Conservation (phyloP, 768 basidiomycete genomes). For the Hericium coralloides region DNA sequence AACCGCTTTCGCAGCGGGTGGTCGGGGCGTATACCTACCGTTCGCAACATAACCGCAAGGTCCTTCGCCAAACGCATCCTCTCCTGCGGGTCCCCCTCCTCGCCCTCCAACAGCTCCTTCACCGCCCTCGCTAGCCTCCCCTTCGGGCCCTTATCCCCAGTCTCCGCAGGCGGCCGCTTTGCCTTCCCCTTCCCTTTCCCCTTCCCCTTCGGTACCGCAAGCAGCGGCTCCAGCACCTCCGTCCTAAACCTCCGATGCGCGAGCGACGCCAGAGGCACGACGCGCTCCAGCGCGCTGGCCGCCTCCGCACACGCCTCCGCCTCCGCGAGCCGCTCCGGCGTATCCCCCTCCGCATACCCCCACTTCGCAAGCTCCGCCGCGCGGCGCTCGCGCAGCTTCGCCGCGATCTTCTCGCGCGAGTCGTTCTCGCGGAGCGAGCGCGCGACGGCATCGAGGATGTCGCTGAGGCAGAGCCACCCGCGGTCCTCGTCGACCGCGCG, state of each 20-base stretch:
- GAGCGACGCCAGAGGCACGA: conserved; percentile 54
- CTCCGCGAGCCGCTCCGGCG: conserved; percentile 36
- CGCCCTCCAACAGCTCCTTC: conserved; percentile 51
- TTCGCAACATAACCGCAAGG: conserved; percentile 41
- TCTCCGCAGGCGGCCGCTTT: conserved; percentile 20
- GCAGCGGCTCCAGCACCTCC: conserved; percentile 61
- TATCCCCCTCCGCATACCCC: conserved; percentile 51
- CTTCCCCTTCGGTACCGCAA: conserved; percentile 59
- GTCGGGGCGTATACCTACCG: conserved; percentile 48
- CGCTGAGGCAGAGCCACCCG: conserved; percentile 65
- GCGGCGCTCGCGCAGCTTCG: conserved; percentile 48
- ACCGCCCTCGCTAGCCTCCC: conserved; percentile 62
- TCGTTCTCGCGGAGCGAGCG: conserved; percentile 41
- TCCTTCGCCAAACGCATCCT: conserved; percentile 36
- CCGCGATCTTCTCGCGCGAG: conserved; percentile 52
- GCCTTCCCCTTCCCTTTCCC: conserved; percentile 42
- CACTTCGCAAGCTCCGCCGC: conserved; percentile 60
- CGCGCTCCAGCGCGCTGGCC: conserved; percentile 56
- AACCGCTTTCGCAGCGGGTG: conserved; percentile 64
- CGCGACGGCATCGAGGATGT: conserved; percentile 53
- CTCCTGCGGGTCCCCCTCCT: conserved; percentile 38
- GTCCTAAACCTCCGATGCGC: conserved; percentile 65
- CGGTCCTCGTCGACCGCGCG: conserved; percentile 71
- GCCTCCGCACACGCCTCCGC: conserved; percentile 72
- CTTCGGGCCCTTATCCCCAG: conserved; percentile 40